These are phyloP conservation scores for Botrytis cinerea DNA, from an alignment of 2,329 filamentous ascomycete species.

Conservation along the genomic window DNA sequence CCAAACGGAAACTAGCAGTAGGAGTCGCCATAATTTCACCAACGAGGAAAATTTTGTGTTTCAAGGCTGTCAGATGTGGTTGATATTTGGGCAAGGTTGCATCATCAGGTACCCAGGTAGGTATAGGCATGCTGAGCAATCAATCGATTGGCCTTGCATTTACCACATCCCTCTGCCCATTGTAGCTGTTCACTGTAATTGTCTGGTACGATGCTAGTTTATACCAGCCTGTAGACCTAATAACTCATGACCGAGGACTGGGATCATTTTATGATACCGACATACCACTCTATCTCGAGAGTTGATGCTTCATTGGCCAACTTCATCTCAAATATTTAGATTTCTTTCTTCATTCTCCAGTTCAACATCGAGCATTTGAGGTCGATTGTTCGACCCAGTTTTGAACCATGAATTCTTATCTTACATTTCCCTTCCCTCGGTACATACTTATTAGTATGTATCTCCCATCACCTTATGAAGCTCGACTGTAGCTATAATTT, in stretches of 20 bases:
- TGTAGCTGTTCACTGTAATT: background rate
- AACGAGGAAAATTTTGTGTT: background rate
- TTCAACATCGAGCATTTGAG: background rate
- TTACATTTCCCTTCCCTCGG: background rate
- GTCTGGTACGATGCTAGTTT: background rate
- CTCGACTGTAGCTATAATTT: background rate
- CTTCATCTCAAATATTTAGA: background rate
- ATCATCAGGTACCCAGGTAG: background rate
- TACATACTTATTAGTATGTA: background rate
- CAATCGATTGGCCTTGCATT: background rate
- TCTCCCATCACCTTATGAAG: background rate
- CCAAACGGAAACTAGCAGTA: background rate
- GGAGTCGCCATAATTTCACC: background rate
- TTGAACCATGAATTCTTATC: too few species aligned
- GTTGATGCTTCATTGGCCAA: background rate
- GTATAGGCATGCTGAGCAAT: background rate
- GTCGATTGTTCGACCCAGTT: background rate
- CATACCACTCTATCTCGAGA: background rate
- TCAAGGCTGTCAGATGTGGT: background rate
- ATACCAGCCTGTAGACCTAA: background rate
- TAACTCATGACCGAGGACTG: background rate
- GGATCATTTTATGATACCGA: background rate
- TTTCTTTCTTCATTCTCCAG: background rate
- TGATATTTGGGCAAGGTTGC: background rate
- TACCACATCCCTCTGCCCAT: background rate